Base-by-base conservation (phyloP, 805 yeast genomes). In the Candida dendrica region DNA sequence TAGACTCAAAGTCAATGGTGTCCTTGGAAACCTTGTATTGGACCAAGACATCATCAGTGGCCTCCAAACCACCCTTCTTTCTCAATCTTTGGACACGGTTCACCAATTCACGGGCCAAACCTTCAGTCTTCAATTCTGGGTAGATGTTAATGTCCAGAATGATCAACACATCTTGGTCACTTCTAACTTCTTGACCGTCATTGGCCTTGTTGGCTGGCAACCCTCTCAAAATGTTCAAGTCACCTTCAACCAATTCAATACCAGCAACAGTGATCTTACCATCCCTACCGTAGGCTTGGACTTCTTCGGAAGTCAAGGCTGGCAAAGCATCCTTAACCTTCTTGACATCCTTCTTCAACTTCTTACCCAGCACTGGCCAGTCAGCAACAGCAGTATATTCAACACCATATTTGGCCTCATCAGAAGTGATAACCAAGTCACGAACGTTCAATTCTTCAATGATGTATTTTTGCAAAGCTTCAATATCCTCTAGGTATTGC, bases 281-380 rank as follows among this genome's bases (percentile, higher is more conserved):
- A 30, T 79, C 66, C 40, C 71, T 66, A 46, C 89, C 71, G 60
- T 81, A 93, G 27, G 67, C 60, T 65, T 85, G 86, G 39, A 93
- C 96, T 44, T 88, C 90, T 14, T 72, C 84, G 10, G 97, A 84
- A 17, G 91, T 68, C 40, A 93, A 76, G 9, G 59, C 59, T 49
- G 97, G 98, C 53, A 93, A 75, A 15, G 95, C 98, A 58, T 82
- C 95, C 75, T 91, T 95, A 46, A 93, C 98, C 64, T 79, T 82
- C 69, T 85, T 88, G 47, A 86, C 95, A 56, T 90, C 98, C 61
- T 82, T 81, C 79, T 89, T 91, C 66, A 93, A 77, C 68, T 93
- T 93, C 75, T 91, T 93, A 69, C 99, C 99, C 53, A 93, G 75
- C 17, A 89, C 87, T 44, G 98, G 96, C 98, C 99, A 93, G 71